Evolutionary conservation across 768 basidiomycete species (phyloP), one percentile per base, ranked within the genome.

Genomic region (Pleurotus sapidus): DNA sequence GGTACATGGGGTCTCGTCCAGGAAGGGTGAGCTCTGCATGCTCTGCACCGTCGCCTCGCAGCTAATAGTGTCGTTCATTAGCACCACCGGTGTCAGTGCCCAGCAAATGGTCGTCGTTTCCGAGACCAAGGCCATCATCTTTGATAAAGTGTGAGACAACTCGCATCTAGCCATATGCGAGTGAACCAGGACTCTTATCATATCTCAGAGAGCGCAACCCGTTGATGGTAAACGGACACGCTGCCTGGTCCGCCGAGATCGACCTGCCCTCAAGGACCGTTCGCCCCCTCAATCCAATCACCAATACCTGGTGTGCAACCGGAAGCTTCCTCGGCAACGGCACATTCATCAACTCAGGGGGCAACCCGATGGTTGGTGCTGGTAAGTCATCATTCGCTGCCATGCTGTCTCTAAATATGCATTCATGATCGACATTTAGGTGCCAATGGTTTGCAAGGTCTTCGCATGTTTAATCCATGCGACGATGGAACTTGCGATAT

Each of bases 211-310:
- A 56, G 30, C 68, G 78, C 57, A 78, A 80, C 45, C 73, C 77
- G 12, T 63, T 79, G 1, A 68, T 62, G 17, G 65, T 79, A 55
- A 68, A 77, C 50, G 74, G 72, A 1, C 77, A 78, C 57, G 65
- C 74, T 15, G 78, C 78, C 6, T 79, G 78, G 79, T 75, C 73
- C 25, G 76, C 74, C 5, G 65, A 80, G 14, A 73, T 77, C 63
- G 69, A 79, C 55, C 60, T 80, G 9, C 65, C 71, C 58, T 77
- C 76, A 1, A 73, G 75, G 40, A 70, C 65, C 3, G 68, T 71
- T 1, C 69, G 71, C 12, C 65, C 75, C 8, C 57, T 76, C 7
- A 63, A 70, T 45, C 61, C 74, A n/a, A 51, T 70, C 7, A 69
- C 72, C n/a, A 71, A 79, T 57, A 70, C 69, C n/a, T 79, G 76